Base-by-base conservation (phyloP, 2,329 filamentous ascomycete genomes). In the Xylariomycetidae sp. region DNA sequence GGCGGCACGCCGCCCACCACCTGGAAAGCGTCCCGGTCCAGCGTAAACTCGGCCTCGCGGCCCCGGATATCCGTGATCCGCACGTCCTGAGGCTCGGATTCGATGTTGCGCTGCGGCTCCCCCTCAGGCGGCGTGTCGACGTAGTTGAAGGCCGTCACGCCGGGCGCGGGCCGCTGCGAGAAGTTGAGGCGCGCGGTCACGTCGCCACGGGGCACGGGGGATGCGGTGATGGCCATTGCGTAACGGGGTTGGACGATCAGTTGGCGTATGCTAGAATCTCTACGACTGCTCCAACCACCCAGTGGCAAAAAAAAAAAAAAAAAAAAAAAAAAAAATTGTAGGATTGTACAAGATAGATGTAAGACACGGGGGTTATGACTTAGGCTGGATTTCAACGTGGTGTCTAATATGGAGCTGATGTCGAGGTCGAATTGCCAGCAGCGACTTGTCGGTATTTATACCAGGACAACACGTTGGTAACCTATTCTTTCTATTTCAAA, bases 21-120 rank as follows among this genome's bases (percentile, higher is more conserved):
- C 37, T 77, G 69, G 66, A 95, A 94, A 44, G 86, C 86, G 57
- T 89, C 79, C 36, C 67, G 69, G 62, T 90, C 82, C 11, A 92
- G 72, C 6, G 59, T 72, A 61, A 81, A 89, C 13, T 71, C 62
- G 3, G 64, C 53, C 54, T 92, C 87, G 32, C 66, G 68, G 31
- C 81, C 83, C 33, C 88, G 84, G 49, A 89, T 71, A 62, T 96
- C 88, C 41, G 70, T 64, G 49, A 96, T 73, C 4, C 55, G 53
- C 18, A 87, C 74, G 3, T 68, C 54, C 15, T 77, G 67, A 7
- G 57, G 27, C 25, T 59, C 48, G 38, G 69, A 61, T 33, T 59
- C 59, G 59, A 76, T 85, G 69, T 94, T 94, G 44, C 72, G 71
- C 50, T 77, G 72, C 0, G 79, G 77, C 16, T 70, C 52, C 37